A percentile compares a stretch with the other conserved stretches of the same genome.
Conservation (phyloP, 305 asterid genomes). For the Ilex paraguariensis region DNA sequence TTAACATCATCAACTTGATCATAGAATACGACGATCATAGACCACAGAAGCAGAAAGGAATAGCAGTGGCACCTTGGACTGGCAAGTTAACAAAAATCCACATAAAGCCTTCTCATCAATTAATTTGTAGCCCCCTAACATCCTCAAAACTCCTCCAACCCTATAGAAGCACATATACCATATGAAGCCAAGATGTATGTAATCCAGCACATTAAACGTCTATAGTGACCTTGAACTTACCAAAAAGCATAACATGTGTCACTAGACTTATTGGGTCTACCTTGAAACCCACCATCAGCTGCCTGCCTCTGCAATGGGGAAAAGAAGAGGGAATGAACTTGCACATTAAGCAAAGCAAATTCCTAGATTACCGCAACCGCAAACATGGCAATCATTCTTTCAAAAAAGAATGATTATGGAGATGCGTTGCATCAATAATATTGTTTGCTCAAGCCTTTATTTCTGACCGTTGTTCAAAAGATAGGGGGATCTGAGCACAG, state of each 20-base stretch:
- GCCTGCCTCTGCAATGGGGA: constrained; percentile 72
- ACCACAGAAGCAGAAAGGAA: constrained; percentile 27
- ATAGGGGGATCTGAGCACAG: not conserved
- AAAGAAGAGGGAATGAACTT: not conserved
- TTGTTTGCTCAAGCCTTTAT: too few relatives aligned
- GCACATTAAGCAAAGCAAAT: not conserved
- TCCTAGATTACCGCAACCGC: not conserved
- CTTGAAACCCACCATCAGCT: constrained; percentile 81
- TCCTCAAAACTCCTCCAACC: constrained; percentile 85
- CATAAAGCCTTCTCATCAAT: constrained; percentile 57
- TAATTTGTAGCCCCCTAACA: constrained; percentile 68
- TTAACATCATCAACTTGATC: not conserved
- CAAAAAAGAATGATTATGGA: too few relatives aligned
- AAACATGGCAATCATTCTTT: too few relatives aligned
- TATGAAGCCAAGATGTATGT: constrained; percentile 11
- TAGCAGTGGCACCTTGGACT: constrained; percentile 57
- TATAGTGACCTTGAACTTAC: constrained; percentile 29
- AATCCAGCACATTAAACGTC: constrained; percentile 1
- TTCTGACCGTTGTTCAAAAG: too few relatives aligned
- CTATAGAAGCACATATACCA: constrained; percentile 25
- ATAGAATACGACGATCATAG: not conserved
- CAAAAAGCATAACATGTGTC: constrained; percentile 97
- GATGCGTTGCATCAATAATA: too few relatives aligned
- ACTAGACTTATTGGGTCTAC: constrained; percentile 77
- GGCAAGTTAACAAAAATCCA: constrained; percentile 68